phyloP scores from a whole-genome alignment of 441 rosid genomes.

The Croton laevigatus region DNA sequence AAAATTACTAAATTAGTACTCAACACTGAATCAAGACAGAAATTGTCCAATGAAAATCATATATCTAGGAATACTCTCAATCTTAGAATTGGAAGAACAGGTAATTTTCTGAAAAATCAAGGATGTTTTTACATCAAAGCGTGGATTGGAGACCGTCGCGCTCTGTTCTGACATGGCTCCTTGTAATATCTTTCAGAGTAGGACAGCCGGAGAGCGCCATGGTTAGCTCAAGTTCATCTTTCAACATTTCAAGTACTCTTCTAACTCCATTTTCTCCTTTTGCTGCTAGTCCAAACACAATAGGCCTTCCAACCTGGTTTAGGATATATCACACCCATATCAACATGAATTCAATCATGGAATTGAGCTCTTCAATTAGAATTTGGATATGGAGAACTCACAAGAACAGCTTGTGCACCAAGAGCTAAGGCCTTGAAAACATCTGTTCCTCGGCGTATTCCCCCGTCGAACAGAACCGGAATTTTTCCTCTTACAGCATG shows the following conservation, averaged over 20 bases:
- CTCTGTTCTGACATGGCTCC: constrained; percentile 43
- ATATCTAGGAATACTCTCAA: no score
- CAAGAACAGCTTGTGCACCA: constrained; percentile 85
- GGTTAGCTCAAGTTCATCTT: constrained; percentile 71
- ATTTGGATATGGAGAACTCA: constrained; percentile 26
- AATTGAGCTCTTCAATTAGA: background rate
- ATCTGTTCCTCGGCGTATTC: constrained; percentile 81
- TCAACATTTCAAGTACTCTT: constrained; percentile 61
- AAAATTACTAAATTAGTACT: no score
- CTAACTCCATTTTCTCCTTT: constrained; percentile 72
- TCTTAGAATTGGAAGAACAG: background rate
- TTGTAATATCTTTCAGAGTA: constrained; percentile 49
- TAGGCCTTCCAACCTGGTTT: constrained; percentile 79
- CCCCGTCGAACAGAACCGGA: constrained; percentile 82
- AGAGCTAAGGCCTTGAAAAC: constrained; percentile 88
- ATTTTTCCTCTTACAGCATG: constrained; percentile 58
- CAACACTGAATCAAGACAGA: no score
- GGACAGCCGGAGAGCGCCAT: constrained; percentile 84
- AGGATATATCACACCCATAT: background rate
- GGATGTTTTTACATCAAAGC: constrained; percentile 30
- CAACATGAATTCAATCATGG: background rate
- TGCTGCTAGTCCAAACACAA: constrained; percentile 68
- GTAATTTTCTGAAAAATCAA: background rate
- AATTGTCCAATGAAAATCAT: no score
- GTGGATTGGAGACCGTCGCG: constrained; percentile 31